Evolutionary conservation across 2,329 filamentous ascomycete species (phyloP).

Genomic region (Xylaria sp.): DNA sequence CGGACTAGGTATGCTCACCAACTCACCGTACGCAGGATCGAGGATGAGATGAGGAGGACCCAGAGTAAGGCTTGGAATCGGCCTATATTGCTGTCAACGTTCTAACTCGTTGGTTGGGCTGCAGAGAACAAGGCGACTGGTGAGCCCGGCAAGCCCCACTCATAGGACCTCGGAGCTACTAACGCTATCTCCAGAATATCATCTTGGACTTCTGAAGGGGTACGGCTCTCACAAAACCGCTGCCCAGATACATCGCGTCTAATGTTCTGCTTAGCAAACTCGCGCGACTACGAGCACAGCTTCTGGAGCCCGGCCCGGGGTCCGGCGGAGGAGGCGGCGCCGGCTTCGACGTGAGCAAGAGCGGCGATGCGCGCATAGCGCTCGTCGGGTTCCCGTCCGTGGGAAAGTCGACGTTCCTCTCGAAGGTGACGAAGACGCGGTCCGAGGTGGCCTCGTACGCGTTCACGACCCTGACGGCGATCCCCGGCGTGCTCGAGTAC

Average conservation of each 20-base stretch:
- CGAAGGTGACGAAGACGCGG: constrained; percentile 97
- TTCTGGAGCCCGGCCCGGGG: constrained; percentile 85
- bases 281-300: constrained; percentile 88
- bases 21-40: constrained; percentile 68
- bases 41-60: constrained; percentile 99
- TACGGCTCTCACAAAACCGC: constrained; percentile 48
- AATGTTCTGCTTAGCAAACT: constrained; percentile 70
- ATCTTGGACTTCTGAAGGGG: constrained; percentile 97
- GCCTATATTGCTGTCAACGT: constrained; percentile 3
- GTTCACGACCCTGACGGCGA: constrained; percentile 96
- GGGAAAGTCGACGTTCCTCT: constrained; percentile 98
- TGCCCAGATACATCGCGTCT: constrained; percentile 4
- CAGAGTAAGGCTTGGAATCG: constrained; percentile 70
- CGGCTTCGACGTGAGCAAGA: constrained; percentile 94
- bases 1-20: constrained; percentile 6
- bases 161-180: background rate
- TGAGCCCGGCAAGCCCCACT: constrained; percentile 50
- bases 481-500: constrained; percentile 96
- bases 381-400: constrained; percentile 99
- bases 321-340: constrained; percentile 76
- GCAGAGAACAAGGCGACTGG: constrained; percentile 98
- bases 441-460: constrained; percentile 95
- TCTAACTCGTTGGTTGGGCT: constrained; percentile 33
- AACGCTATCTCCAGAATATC: constrained; percentile 71
- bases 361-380: constrained; percentile 93